These are phyloP conservation scores for Hortiboletus flavorubellus DNA, from an alignment of 768 basidiomycete species.

Conservation along the genomic window DNA sequence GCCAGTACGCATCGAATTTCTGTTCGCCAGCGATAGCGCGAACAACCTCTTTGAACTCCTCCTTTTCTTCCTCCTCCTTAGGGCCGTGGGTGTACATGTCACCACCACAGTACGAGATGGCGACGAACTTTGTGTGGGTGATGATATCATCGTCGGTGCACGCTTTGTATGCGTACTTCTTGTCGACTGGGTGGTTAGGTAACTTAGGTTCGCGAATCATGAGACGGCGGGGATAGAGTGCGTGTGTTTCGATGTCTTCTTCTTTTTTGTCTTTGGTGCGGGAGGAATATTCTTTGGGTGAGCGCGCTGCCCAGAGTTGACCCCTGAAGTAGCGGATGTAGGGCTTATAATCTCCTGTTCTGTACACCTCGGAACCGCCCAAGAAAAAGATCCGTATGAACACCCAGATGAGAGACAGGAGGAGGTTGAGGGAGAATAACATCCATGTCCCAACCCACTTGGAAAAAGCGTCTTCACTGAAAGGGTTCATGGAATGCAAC, in stretches of 20 bases:
- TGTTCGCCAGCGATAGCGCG: neutral
- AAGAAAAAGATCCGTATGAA: neutral
- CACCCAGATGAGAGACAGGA: constrained; percentile 9
- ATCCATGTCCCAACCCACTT: constrained; percentile 10
- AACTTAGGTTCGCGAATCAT: neutral
- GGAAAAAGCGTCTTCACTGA: neutral
- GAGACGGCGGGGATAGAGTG: constrained; percentile 13
- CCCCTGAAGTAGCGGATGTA: constrained; percentile 3
- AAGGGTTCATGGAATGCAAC: constrained; percentile 6
- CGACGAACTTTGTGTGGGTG: constrained; percentile 8
- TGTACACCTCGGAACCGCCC: neutral
- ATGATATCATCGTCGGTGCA: constrained; percentile 3
- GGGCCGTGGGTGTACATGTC: constrained; percentile 10
- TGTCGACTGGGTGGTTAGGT: no score
- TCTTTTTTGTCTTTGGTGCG: neutral
- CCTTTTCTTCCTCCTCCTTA: neutral
- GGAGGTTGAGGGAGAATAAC: constrained; percentile 3
- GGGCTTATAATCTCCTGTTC: constrained; percentile 1
- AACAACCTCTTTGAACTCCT: constrained; percentile 6
- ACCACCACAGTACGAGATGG: constrained; percentile 14
- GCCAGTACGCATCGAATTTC: constrained; percentile 16
- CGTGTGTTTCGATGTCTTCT: constrained; percentile 5
- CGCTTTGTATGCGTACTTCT: no score
- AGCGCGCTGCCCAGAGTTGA: constrained; percentile 23
- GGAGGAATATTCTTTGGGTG: constrained; percentile 14